Conservation (phyloP, 371 early-diverging fungal genomes). For the Rhizopus delemar region DNA sequence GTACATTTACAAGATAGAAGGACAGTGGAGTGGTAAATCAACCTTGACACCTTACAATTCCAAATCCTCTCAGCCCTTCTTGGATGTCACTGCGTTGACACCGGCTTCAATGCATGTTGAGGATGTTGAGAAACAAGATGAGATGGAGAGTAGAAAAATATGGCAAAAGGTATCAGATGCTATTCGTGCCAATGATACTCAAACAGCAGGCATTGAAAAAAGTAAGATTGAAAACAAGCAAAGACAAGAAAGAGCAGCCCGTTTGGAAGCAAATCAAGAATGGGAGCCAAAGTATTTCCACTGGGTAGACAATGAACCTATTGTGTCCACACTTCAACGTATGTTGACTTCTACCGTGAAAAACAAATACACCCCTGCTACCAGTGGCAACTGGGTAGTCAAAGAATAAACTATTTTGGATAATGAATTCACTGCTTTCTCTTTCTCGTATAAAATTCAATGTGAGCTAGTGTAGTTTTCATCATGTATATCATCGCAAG, state of each 20-base stretch:
- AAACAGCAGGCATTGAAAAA: constrained; percentile 67
- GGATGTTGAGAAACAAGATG: constrained; percentile 58
- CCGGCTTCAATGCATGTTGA: constrained; percentile 40
- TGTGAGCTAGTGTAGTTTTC: no score
- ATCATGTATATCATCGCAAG: no score
- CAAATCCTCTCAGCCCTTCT: constrained; percentile 50
- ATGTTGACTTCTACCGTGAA: constrained; percentile 34
- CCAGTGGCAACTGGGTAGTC: constrained; percentile 44
- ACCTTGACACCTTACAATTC: constrained; percentile 47
- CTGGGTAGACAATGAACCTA: constrained; percentile 56
- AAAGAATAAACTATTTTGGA: neutral
- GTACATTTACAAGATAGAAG: constrained; percentile 61
- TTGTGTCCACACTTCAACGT: constrained; percentile 38
- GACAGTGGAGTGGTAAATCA: constrained; percentile 69
- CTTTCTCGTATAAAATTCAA: no score
- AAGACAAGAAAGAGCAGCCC: constrained; percentile 60
- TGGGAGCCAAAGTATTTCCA: constrained; percentile 65
- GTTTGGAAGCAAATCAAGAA: constrained; percentile 54
- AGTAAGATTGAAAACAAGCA: constrained; percentile 73
- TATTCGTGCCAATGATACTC: constrained; percentile 65
- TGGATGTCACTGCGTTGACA: constrained; percentile 54
- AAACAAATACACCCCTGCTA: constrained; percentile 39
- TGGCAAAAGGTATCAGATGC: constrained; percentile 76
- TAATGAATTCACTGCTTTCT: no score
- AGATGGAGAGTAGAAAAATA: constrained; percentile 66